Base-by-base conservation (phyloP, 176 grass and related monocot species). In the Cymbopogon citratus region DNA sequence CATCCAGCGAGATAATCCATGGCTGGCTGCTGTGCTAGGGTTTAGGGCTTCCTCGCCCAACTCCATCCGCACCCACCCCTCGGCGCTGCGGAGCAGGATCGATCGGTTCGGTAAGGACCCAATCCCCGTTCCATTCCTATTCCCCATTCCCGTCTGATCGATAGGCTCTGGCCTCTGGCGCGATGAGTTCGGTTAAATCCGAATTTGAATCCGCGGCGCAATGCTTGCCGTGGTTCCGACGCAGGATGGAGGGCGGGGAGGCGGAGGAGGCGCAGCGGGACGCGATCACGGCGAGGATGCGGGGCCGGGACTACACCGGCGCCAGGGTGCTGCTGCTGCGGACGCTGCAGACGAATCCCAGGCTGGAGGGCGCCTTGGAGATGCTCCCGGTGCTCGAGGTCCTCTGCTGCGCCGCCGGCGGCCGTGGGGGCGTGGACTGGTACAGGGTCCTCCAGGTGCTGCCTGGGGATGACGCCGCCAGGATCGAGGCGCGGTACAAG, bases 351-450 rank as follows among this genome's bases (percentile, higher is more conserved):
- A 81, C 66, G 12, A 87, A 89, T 46, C 88, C 87, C 15, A 33
- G 34, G 59, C 74, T 97, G 25, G 89, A 89, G 1, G 78, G 80
- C 52, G 86, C 91, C 6, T 48, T 86, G 34, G 91, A 91, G 85
- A 87, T 93, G 86, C 91, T 93, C 81, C 63, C 74, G 1, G 69
- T 83, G 21, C 90, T 87, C 80, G 89, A 97, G 82, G 90, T 97
- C 46, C 91, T 97, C 68, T 97, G 81, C 68, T 97, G 81, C 75
- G 83, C 88, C 8, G 88, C 43, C 72, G 24, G 45, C 7, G 43
- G 81, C 46, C 65, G 33, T 14, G 40, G 56, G 16, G 56, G n/a
- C 0, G 57, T 86, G 36, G 76, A 97, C 81, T 91, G 83, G 86
- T 97, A 89, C 79, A 78, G 79, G 75, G 52, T 91, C 64, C 88